Base-by-base conservation (phyloP, 495 filamentous ascomycete species). In the Neurospora discreta region DNA sequence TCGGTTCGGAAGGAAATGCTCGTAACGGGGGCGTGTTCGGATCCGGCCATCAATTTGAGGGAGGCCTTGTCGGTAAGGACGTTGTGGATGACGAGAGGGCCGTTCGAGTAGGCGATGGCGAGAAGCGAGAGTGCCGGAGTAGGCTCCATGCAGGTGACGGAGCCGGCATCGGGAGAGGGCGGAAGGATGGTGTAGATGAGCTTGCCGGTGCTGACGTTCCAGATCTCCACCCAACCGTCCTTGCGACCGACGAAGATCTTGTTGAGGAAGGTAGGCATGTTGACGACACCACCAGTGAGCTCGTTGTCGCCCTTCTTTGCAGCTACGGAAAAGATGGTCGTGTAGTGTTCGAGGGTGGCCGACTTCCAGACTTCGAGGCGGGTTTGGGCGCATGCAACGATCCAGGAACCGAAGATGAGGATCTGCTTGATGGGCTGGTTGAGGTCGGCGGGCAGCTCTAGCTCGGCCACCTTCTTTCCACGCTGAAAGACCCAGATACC, bases 401-500 rank as follows among this genome's bases (percentile, higher is more conserved):
- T 86, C 95, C 95, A 99, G 10, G 92, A 90, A 0, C 95, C 95
- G 78, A 98, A 96, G 40, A 93, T 87, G 3, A 94, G 74, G 65
- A 99, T 83, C 73, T 92, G 89, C 68, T 87, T 86, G 75, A 98
- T 86, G n/a, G 92, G 89, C 73, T 93, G 86, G 58, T 84, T 75
- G 36, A 90, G 78, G 65, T 85, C 87, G 23, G 78, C 71, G 3
- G 92, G 91, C 11, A 87, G 79, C 52, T 90, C 86, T 30, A 99
- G 81, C 73, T 93, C 89, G 58, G 84, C 92, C 58, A 92, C 84
- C 78, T 90, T 93, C 82, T 93, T 95, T n/a, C 95, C 95, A 72
- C 95, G 88, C 81, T 95, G 93, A 82, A 95, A 98, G 1, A 95
- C 87, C 94, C 94, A 98, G n/a, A 98, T 76, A 1, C 93, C 94